Percentiles rank a stretch among this genome's conserved stretches.
Conservation (phyloP, 768 basidiomycete species). For the Rhizopogon sp. region DNA sequence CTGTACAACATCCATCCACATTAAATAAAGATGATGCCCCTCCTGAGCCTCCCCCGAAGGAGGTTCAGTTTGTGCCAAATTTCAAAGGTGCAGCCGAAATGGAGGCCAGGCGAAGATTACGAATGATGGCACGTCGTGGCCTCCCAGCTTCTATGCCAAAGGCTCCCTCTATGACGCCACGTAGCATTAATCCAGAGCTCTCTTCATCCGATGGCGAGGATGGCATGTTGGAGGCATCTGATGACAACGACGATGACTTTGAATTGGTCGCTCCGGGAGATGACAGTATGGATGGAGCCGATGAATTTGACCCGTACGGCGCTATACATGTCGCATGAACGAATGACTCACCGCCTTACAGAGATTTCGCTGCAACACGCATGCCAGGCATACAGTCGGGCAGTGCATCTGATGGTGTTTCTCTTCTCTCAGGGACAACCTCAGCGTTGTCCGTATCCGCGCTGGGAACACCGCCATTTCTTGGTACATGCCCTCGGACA, state of each 20-base stretch:
- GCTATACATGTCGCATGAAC: background rate
- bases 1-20: slow-evolving; percentile 2
- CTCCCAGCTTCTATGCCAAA: slow-evolving; percentile 25
- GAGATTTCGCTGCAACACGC: slow-evolving; percentile 65
- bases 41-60: slow-evolving; percentile 40
- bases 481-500: slow-evolving; percentile 27
- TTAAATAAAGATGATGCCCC: slow-evolving; percentile 11
- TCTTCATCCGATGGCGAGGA: slow-evolving; percentile 53
- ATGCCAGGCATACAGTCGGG: slow-evolving; percentile 46
- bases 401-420: slow-evolving; percentile 59
- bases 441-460: slow-evolving; percentile 51
- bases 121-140: slow-evolving; percentile 59
- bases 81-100: slow-evolving; percentile 86
- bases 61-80: slow-evolving; percentile 63
- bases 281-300: slow-evolving; percentile 56
- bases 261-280: slow-evolving; percentile 43
- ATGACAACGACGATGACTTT: slow-evolving; percentile 50
- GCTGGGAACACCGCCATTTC: slow-evolving; percentile 43
- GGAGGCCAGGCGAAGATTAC: slow-evolving; percentile 63
- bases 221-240: slow-evolving; percentile 31
- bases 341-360: slow-evolving; percentile 19
- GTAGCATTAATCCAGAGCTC: slow-evolving; percentile 42
- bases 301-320: slow-evolving; percentile 79
- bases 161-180: slow-evolving; percentile 16
- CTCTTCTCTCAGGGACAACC: slow-evolving; percentile 48